Percentiles rank a stretch among this genome's conserved stretches.
Evolutionary conservation across 1,284 basidiomycete species (phyloP).

Genomic region (Dichomitus squalens): DNA sequence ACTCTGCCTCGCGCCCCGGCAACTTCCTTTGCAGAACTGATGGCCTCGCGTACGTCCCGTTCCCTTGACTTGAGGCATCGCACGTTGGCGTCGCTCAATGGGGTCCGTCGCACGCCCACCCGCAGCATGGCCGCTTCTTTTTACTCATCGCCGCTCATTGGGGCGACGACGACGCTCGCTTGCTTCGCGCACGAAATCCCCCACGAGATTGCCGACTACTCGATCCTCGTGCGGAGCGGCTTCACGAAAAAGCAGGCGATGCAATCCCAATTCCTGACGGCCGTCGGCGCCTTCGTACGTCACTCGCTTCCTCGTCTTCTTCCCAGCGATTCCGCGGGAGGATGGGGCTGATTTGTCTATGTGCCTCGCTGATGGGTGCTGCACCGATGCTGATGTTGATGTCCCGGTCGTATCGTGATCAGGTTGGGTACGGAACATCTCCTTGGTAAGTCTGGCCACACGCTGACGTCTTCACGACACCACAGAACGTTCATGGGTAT

Average conservation of each 20-base stretch:
- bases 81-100: conserved; percentile 23
- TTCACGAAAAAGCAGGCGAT: conserved; percentile 89
- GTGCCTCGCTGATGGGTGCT: conserved; percentile 7
- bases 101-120: conserved; percentile 4
- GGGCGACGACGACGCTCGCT: conserved; percentile 87
- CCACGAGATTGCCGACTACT: conserved; percentile 92
- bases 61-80: conserved; percentile 6
- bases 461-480: conserved; percentile 5
- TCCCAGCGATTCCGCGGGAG: neutral
- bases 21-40: conserved; percentile 60
- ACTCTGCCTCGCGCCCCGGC: neutral
- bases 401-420: conserved; percentile 10
- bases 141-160: conserved; percentile 86
- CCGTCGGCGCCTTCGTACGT: conserved; percentile 86
- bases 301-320: conserved; percentile 6
- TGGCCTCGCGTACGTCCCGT: conserved; percentile 71
- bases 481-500: conserved; percentile 88
- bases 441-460: neutral
- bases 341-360: neutral
- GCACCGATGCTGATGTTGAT: neutral
- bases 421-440: conserved; percentile 28
- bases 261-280: conserved; percentile 89
- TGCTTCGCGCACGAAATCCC: conserved; percentile 93
- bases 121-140: conserved; percentile 87
- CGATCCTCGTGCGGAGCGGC: conserved; percentile 85